phyloP scores from a whole-genome alignment of 2,329 filamentous ascomycete genomes.

The Scedosporium apiospermum region DNA sequence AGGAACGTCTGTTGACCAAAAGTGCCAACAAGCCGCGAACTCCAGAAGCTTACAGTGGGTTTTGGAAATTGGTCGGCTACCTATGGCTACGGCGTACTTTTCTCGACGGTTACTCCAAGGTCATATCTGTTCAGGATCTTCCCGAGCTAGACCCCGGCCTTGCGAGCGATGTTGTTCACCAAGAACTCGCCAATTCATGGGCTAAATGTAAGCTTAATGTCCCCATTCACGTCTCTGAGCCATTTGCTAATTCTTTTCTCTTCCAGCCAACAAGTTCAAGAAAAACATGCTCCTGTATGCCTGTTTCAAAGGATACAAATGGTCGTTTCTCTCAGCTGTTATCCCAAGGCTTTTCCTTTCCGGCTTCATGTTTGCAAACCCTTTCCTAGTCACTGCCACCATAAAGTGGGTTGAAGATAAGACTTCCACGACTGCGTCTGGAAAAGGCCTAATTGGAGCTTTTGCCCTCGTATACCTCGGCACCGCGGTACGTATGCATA shows the following conservation, averaged over 20 bases:
- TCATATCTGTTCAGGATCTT: conserved; percentile 13
- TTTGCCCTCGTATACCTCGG: conserved; percentile 27
- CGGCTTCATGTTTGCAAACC: conserved; percentile 25
- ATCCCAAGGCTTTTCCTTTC: conserved; percentile 25
- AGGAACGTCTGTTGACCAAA: conserved; percentile 8
- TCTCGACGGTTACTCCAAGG: conserved; percentile 11
- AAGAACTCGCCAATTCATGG: not conserved
- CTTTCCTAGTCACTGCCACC: conserved; percentile 30
- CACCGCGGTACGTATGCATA: conserved; percentile 20
- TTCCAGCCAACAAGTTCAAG: conserved; percentile 4
- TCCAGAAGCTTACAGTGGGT: conserved; percentile 12
- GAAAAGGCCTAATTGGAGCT: conserved; percentile 33
- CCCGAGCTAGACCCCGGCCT: conserved; percentile 13
- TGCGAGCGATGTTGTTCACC: conserved; percentile 9
- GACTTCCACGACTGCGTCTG: conserved; percentile 17
- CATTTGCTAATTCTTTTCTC: conserved; percentile 1
- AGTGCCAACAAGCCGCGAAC: conserved; percentile 5
- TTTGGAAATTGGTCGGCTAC: conserved; percentile 14
- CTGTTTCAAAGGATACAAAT: conserved; percentile 14
- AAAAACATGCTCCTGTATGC: conserved; percentile 18
- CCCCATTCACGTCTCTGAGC: not conserved
- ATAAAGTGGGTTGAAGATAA: conserved; percentile 19
- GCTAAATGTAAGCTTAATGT: not conserved
- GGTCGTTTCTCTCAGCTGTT: conserved; percentile 23
- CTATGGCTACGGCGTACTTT: conserved; percentile 14